phyloP scores from a whole-genome alignment of 305 asterid genomes.

The Fraxinus sp. region DNA sequence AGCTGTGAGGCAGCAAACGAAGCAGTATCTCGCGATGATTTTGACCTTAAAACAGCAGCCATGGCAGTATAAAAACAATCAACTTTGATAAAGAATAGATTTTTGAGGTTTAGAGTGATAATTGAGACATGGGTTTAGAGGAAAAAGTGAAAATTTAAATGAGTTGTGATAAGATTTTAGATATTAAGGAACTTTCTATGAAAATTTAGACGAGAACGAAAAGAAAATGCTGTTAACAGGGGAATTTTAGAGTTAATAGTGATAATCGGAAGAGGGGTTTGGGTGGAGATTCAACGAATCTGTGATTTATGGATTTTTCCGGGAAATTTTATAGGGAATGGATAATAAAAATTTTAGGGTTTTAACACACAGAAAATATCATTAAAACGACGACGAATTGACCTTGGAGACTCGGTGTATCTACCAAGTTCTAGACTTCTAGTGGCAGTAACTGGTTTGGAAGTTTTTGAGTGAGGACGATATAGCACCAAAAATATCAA shows the following conservation, averaged over 20 bases:
- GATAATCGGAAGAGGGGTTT: constrained; percentile 17
- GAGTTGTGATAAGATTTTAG: constrained; percentile 13
- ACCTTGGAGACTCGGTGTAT: not conserved
- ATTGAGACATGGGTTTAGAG: constrained; percentile 21
- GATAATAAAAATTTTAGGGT: not conserved
- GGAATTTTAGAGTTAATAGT: constrained; percentile 29
- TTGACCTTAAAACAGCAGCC: constrained; percentile 88
- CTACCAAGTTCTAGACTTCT: not conserved
- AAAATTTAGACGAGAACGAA: not conserved
- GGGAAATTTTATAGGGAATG: constrained; percentile 2
- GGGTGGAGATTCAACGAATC: not conserved
- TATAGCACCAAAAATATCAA: constrained; percentile 8
- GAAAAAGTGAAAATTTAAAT: not conserved
- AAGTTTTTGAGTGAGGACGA: not conserved
- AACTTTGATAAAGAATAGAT: not conserved
- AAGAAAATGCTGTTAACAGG: constrained; percentile 14
- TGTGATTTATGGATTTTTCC: constrained; percentile 12
- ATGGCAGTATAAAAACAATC: constrained; percentile 38
- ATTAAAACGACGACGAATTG: not conserved
- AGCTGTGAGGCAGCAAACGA: constrained; percentile 63
- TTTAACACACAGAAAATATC: not conserved
- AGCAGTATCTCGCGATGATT: constrained; percentile 65
- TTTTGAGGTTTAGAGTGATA: constrained; percentile 19
- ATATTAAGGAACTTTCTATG: constrained; percentile 1
- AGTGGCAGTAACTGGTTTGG: not conserved